These are phyloP conservation scores for Cyberlindnera xylosilytica DNA, from an alignment of 805 yeast genomes.

Conservation along the genomic window DNA sequence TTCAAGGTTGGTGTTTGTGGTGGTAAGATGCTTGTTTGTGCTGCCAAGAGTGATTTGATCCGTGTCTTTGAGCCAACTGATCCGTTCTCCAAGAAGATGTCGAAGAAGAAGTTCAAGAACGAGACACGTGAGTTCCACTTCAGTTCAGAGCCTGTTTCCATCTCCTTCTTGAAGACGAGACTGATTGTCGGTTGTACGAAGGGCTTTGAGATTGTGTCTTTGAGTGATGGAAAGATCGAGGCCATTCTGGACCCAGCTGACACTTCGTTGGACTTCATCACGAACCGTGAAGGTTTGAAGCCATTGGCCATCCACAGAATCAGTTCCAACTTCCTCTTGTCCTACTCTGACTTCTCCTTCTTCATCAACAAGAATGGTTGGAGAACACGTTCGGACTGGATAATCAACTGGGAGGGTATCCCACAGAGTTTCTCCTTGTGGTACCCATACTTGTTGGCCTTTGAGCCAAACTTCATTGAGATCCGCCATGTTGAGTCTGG, in stretches of 20 bases:
- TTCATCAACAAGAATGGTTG: slow-evolving; percentile 94
- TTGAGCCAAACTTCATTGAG: slow-evolving; percentile 88
- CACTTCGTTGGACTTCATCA: slow-evolving; percentile 92
- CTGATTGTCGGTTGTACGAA: slow-evolving; percentile 94
- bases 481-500: slow-evolving; percentile 88
- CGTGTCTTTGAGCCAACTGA: slow-evolving; percentile 87
- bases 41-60: slow-evolving; percentile 80
- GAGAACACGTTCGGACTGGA: slow-evolving; percentile 92
- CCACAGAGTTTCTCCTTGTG: slow-evolving; percentile 91
- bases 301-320: slow-evolving; percentile 91
- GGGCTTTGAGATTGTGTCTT: slow-evolving; percentile 92
- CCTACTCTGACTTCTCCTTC: slow-evolving; percentile 91
- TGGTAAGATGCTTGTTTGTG: slow-evolving; percentile 84
- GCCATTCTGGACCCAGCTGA: slow-evolving; percentile 96
- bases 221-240: slow-evolving; percentile 82
- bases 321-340: slow-evolving; percentile 81
- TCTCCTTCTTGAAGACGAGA: slow-evolving; percentile 84
- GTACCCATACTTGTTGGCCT: slow-evolving; percentile 90
- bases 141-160: slow-evolving; percentile 85
- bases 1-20: slow-evolving; percentile 92
- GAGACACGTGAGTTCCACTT: slow-evolving; percentile 75
- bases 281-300: slow-evolving; percentile 72
- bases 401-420: slow-evolving; percentile 93
- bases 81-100: slow-evolving; percentile 56
- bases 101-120: slow-evolving; percentile 66